These are phyloP conservation scores for Hippophae tibetana DNA, from an alignment of 306 rosid species.

Conservation along the genomic window DNA sequence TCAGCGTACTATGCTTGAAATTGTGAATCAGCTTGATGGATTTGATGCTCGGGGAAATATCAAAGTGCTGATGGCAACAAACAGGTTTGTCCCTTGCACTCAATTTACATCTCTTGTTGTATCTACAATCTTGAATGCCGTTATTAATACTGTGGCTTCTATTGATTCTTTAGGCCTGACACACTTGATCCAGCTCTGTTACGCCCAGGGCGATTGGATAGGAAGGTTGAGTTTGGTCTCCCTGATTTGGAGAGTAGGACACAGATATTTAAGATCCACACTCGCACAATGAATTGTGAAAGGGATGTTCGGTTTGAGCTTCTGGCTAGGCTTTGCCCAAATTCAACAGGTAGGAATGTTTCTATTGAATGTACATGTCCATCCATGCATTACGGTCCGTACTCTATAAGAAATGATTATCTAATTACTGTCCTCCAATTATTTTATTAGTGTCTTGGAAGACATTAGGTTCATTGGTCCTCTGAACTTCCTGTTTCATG, in stretches of 20 bases:
- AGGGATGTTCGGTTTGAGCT: slow-evolving; percentile 91
- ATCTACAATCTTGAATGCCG: not conserved
- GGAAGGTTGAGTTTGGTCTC: slow-evolving; percentile 98
- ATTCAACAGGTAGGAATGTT: slow-evolving; percentile 67
- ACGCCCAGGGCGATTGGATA: slow-evolving; percentile 92
- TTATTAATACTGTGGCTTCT: slow-evolving; percentile 1
- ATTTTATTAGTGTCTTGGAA: too few relatives aligned
- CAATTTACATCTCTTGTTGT: not conserved
- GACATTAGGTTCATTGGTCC: too few relatives aligned
- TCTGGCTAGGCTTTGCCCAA: slow-evolving; percentile 93
- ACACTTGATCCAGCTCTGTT: slow-evolving; percentile 93
- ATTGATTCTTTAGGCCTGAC: slow-evolving; percentile 66
- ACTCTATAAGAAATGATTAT: too few relatives aligned
- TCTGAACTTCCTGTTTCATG: not conserved
- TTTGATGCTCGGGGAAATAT: slow-evolving; percentile 98
- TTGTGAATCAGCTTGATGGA: slow-evolving; percentile 97
- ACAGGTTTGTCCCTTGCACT: slow-evolving; percentile 46
- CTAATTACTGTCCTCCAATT: too few relatives aligned
- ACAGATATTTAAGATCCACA: slow-evolving; percentile 93
- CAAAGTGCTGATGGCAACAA: slow-evolving; percentile 96
- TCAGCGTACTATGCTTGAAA: slow-evolving; percentile 97
- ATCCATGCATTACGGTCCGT: too few relatives aligned
- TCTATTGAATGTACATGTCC: not conserved
- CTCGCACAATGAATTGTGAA: slow-evolving; percentile 96
- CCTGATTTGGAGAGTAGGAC: slow-evolving; percentile 97